Evolutionary conservation across 2,329 filamentous ascomycete genomes (phyloP), one percentile per base, ranked within the genome.

Genomic region (Botrytis cinerea): DNA sequence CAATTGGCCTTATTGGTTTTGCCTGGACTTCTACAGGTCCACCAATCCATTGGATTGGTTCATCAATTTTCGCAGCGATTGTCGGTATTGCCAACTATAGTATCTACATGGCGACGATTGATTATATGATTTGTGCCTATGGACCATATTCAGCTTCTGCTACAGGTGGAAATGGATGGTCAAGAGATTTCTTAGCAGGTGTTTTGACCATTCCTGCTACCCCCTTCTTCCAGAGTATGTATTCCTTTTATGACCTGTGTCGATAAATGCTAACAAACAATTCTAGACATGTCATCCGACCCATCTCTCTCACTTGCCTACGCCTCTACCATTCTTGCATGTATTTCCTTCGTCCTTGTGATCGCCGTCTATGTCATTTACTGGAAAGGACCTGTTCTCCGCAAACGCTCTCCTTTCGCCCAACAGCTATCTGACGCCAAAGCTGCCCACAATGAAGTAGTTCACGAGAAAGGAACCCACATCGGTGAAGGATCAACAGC

Each of bases 81-180:
- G 89, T 94, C 69, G 92, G 91, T 35, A 90, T 94, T 70, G 91
- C 91, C 72, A 94, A 94, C 78, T 92, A 91, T 60, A 76, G 74
- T 61, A 92, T 93, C 73, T 93, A 93, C 83, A 92, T 92, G 89
- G 90, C 91, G 1, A 92, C 91, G 1, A 92, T 93, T 76, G 90
- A 94, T 81, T 94, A 94, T 83, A 93, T 93, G 88, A 88, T 93
- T 51, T 90, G 89, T 73, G 90, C 91, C 0, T 93, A 93, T 78
- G 92, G 92, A 0, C 88, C 89, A 0, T 93, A 93, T 80, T 89
- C 91, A 2, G 91, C 92, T 1, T 93, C 91, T 0, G 92, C 92
- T 0, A 93, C 92, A 0, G 92, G 92, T 59, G 92, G 92, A 32
- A 94, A 94, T 75, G 92, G 91, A 2, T 93, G 91, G 83, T 87